These are phyloP conservation scores for Pterulicium gracile DNA, from an alignment of 1,284 basidiomycete genomes.

Conservation along the genomic window DNA sequence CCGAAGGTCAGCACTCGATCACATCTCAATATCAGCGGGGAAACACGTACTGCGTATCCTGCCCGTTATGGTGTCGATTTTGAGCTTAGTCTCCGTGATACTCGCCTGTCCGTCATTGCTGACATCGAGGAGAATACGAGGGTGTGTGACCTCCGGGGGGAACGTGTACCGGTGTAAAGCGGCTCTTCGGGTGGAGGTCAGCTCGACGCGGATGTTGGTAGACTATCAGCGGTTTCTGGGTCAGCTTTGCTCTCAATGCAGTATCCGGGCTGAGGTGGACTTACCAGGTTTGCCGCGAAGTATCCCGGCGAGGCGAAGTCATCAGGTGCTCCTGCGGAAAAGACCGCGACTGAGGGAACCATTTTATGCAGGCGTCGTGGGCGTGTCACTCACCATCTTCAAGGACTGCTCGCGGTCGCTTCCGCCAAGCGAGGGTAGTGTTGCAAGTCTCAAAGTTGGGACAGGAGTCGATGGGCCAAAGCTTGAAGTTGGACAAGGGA, in stretches of 20 bases:
- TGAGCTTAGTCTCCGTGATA: constrained; percentile 32
- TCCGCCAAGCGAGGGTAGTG: constrained; percentile 32
- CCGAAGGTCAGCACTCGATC: not conserved
- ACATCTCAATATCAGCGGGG: not conserved
- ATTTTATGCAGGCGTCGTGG: not conserved
- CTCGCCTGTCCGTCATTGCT: constrained; percentile 48
- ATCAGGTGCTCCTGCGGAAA: constrained; percentile 40
- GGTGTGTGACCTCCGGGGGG: constrained; percentile 26
- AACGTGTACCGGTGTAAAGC: constrained; percentile 46
- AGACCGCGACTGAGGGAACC: not conserved
- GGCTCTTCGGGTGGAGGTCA: constrained; percentile 44
- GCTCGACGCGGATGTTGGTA: constrained; percentile 43
- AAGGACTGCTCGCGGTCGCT: constrained; percentile 31
- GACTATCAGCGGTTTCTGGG: constrained; percentile 32
- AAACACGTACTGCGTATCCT: constrained; percentile 25
- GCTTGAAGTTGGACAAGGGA: constrained; percentile 50
- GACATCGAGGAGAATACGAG: constrained; percentile 43
- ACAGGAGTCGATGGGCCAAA: constrained; percentile 43
- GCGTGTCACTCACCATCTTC: constrained; percentile 25
- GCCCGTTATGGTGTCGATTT: constrained; percentile 33
- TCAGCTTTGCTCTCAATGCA: not conserved
- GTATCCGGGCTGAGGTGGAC: too few species aligned
- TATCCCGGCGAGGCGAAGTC: constrained; percentile 53
- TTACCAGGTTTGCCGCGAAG: constrained; percentile 46
- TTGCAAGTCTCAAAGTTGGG: constrained; percentile 38